phyloP scores from a whole-genome alignment of 441 rosid species.

The Gossypium lobatum region DNA sequence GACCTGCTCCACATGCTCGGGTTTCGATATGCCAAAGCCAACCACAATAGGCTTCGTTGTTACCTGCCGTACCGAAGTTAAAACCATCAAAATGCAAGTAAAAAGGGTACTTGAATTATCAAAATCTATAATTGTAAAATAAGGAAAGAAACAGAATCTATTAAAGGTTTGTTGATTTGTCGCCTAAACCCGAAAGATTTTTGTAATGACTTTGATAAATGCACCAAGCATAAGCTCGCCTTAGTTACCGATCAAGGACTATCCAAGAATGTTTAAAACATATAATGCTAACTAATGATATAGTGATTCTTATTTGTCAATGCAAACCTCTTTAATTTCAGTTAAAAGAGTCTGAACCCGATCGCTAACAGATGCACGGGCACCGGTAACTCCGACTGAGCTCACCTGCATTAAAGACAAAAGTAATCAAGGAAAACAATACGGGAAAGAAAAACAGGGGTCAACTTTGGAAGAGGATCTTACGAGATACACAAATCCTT shows the following conservation, averaged over 20 bases:
- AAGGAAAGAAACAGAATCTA: no score
- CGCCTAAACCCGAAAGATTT: background rate
- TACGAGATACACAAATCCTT: slow-evolving; percentile 77
- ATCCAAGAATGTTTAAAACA: background rate
- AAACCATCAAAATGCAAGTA: background rate
- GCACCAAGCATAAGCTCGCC: background rate
- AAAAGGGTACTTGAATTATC: background rate
- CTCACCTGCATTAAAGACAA: slow-evolving; percentile 53
- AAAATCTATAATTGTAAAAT: background rate
- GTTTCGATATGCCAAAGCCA: slow-evolving; percentile 90
- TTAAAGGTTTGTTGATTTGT: background rate
- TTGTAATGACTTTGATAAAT: background rate
- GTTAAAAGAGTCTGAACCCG: slow-evolving; percentile 56
- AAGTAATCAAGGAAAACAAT: slow-evolving; percentile 1
- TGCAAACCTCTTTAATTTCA: slow-evolving; percentile 64
- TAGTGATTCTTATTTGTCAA: background rate
- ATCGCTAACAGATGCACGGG: slow-evolving; percentile 64
- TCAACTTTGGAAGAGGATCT: slow-evolving; percentile 22
- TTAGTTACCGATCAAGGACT: background rate
- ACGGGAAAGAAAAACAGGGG: background rate
- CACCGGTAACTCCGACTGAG: slow-evolving; percentile 83
- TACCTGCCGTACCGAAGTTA: slow-evolving; percentile 31
- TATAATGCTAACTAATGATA: background rate
- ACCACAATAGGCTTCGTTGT: slow-evolving; percentile 80
- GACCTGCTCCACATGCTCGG: slow-evolving; percentile 90